Evolutionary conservation across 2,329 filamentous ascomycete genomes (phyloP), one percentile per base, ranked within the genome.

Genomic region (Penicillium sp.): DNA sequence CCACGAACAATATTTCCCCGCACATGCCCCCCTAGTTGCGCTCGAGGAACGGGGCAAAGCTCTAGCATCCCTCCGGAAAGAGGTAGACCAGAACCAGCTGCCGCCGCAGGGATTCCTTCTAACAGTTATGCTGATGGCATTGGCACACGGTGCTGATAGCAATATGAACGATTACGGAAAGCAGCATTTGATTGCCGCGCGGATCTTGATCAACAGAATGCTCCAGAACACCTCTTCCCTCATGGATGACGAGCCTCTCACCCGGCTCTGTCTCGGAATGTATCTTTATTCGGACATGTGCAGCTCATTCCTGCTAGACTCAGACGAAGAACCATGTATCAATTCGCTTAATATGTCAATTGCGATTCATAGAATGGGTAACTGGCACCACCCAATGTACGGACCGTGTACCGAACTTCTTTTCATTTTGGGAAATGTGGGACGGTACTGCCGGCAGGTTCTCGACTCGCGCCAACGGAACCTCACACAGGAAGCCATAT

Each of bases 1-100:
- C 21, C 55, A 60, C 17, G 55, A 60, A 36, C 48, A 52, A 29
- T 56, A 54, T 23, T 60, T 54, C 48, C 37, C 47, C 10, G 21
- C 44, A 15, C 27, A 45, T 2, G 10, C 17, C 3, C 45, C 50
- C 21, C 44, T 47, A 15, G 1, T 52, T 1, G 42, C 44, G 32
- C 52, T 60, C 12, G 57, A 60, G 45, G 57, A 60, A 45, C 45
- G 48, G 9, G 48, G 55, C 33, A 58, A 52, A 49, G 55, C 57
- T n/a, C 33, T 59, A 46, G 29, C 33, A 13, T 49, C 20, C 30
- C 48, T 56, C 47, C 53, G 50, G 20, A 46, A 13, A 46, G 56
- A 56, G 41, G 44, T 39, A 32, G 10, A 40, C 36, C 47, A 54
- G n/a, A 39, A 4, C 13, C 18, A 39, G 24, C 8, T 8, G 29